Evolutionary conservation across 2,329 filamentous ascomycete species (phyloP).

Genomic region (Talaromyces islandicus): DNA sequence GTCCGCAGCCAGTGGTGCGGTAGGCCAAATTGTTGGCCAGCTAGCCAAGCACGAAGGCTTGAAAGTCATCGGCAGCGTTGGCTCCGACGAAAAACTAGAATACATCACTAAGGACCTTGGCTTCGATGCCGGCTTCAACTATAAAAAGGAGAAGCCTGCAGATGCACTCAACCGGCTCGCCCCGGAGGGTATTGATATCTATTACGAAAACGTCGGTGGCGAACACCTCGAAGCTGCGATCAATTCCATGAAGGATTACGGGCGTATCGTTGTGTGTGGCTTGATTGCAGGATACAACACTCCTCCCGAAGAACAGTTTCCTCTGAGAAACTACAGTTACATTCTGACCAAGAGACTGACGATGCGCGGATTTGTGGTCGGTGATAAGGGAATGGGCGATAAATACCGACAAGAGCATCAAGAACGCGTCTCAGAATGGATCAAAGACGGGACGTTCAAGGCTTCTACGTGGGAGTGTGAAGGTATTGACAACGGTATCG

Average conservation of each 20-base stretch:
- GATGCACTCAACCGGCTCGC: conserved; percentile 66
- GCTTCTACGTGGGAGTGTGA: conserved; percentile 61
- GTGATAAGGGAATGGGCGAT: conserved; percentile 58
- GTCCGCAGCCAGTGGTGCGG: conserved; percentile 71
- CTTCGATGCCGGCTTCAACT: conserved; percentile 76
- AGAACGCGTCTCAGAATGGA: conserved; percentile 68
- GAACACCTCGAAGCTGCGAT: conserved; percentile 67
- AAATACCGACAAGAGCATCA: conserved; percentile 66
- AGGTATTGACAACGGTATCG: conserved; percentile 70
- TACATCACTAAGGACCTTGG: conserved; percentile 64
- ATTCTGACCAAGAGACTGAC: conserved; percentile 62
- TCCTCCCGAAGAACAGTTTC: conserved; percentile 50
- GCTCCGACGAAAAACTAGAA: conserved; percentile 71
- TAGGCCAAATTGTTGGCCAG: conserved; percentile 78
- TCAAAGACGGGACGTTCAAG: conserved; percentile 70
- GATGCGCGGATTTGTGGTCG: conserved; percentile 71
- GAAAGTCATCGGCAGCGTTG: conserved; percentile 72
- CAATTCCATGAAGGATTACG: conserved; percentile 56
- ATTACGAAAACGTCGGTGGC: conserved; percentile 75
- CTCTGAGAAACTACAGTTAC: conserved; percentile 59
- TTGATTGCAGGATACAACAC: conserved; percentile 76
- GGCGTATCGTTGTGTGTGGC: conserved; percentile 59
- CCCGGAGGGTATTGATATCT: conserved; percentile 74
- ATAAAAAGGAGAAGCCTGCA: conserved; percentile 70
- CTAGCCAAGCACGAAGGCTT: conserved; percentile 76